Evolutionary conservation across 2,329 filamentous ascomycete genomes (phyloP), one percentile per base, ranked within the genome.

Genomic region (Microsporum ferrugineum): DNA sequence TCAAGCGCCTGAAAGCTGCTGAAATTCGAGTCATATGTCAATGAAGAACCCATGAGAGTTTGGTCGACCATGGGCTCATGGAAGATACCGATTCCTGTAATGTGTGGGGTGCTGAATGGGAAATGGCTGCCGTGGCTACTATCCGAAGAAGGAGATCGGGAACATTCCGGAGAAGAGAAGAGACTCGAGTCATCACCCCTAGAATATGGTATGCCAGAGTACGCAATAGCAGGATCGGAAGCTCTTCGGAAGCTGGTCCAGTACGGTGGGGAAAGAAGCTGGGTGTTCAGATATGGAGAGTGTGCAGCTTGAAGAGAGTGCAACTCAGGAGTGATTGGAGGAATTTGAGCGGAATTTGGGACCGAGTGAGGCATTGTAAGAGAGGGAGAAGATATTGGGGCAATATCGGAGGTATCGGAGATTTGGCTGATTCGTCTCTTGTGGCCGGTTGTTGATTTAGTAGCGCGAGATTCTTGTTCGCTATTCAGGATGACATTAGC

Each of bases 81-180:
- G 60, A 72, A 74, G 12, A 68, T 67, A 27, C 74, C 73, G 55
- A 74, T 69, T 27, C 71, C 62, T 0, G 71, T 69, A 14, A 70
- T 67, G n/a, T 45, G 62, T 47, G 58, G 58, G 68, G 66, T 59
- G 56, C 70, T 69, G 47, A 73, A 65, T 41, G 68, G 72, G 39
- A 71, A 70, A 17, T 71, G 67, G 38, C 68, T 68, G 29, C 67
- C 67, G n/a, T 71, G 67, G 38, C 69, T 68, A 34, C 67, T 67
- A 61, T 75, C 73, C 1, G 73, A 75, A 2, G 71, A 66, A 39
- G 75, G 75, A n/a, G 75, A 77, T n/a, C 72, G 71, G 63, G 75
- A 77, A 59, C 73, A 73, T 61, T 76, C 75, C 47, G 75, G 73
- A 8, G 74, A 76, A 36, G 75, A 75, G 63, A 76, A 77, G 63